Percentiles rank a stretch among this genome's conserved stretches.
Evolutionary conservation across 1,139 yeast species (phyloP).

Genomic region (Blastobotrys ciferrii): DNA sequence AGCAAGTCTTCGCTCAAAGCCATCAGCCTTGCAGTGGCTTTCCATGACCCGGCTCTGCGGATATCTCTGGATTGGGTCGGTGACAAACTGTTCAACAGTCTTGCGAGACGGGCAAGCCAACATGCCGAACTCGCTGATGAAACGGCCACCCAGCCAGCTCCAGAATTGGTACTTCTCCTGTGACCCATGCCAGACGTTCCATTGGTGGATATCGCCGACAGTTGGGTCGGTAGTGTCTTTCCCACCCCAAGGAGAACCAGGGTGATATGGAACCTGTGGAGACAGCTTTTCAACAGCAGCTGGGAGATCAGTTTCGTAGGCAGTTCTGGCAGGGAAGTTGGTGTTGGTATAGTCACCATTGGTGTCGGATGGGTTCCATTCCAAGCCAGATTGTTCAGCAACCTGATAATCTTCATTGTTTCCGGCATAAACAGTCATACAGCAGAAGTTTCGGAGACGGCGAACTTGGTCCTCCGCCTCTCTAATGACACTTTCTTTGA

Average conservation of each 20-base stretch:
- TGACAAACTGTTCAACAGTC: conserved; percentile 37
- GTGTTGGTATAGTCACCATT: conserved; percentile 20
- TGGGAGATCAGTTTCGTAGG: conserved; percentile 44
- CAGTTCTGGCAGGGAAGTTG: conserved; percentile 22
- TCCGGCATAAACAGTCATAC: conserved; percentile 21
- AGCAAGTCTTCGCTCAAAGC: conserved; percentile 47
- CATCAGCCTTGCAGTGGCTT: conserved; percentile 44
- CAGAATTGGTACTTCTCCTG: conserved; percentile 47
- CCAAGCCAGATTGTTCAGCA: conserved; percentile 19
- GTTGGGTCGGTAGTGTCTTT: conserved; percentile 37
- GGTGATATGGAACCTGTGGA: conserved; percentile 39
- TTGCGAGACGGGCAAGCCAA: conserved; percentile 39
- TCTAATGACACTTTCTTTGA: conserved; percentile 35
- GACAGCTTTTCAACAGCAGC: conserved; percentile 27
- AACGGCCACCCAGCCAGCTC: conserved; percentile 43
- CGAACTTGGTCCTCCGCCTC: conserved; percentile 42
- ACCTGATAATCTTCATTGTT: conserved; percentile 26
- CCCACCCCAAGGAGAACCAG: conserved; percentile 47
- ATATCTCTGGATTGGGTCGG: conserved; percentile 37
- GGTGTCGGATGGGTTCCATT: conserved; percentile 17
- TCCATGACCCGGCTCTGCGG: conserved; percentile 43
- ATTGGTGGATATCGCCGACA: conserved; percentile 48
- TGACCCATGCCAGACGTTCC: conserved; percentile 51
- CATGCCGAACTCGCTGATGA: conserved; percentile 50
- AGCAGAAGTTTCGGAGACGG: conserved; percentile 40